These are phyloP conservation scores for Fusarium concolor DNA, from an alignment of 2,329 filamentous ascomycete species.

Conservation along the genomic window DNA sequence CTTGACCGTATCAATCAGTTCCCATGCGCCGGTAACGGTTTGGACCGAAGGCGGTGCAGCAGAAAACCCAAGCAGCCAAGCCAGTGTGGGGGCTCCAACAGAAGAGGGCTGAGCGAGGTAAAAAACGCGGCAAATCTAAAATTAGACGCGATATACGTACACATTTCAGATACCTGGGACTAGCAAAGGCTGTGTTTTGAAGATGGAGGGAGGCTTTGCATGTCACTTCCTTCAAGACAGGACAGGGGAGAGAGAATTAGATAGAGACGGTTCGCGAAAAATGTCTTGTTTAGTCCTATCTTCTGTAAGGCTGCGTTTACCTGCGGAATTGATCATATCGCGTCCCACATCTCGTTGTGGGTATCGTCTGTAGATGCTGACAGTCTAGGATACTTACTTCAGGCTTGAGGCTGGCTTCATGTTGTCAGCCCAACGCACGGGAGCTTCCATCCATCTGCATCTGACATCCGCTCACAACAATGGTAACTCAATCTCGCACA, in stretches of 20 bases:
- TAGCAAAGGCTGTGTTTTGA: conserved; percentile 36
- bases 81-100: conserved; percentile 2
- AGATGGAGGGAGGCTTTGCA: conserved; percentile 34
- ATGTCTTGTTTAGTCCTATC: neutral
- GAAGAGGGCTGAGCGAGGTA: conserved; percentile 39
- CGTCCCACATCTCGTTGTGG: neutral
- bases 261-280: conserved; percentile 8
- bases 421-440: conserved; percentile 19
- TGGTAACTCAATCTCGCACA: conserved; percentile 23
- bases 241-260: neutral
- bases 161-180: conserved; percentile 24
- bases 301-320: conserved; percentile 10
- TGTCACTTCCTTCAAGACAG: neutral
- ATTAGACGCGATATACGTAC: conserved; percentile 34
- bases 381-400: neutral
- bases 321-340: neutral
- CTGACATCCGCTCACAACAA: conserved; percentile 13
- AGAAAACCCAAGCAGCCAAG: neutral
- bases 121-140: conserved; percentile 42
- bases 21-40: neutral
- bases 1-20: neutral
- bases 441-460: conserved; percentile 4
- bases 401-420: conserved; percentile 7
- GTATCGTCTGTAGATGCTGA: conserved; percentile 9
- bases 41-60: conserved; percentile 7